A percentile compares a stretch with the other conserved stretches of the same genome.
phyloP scores from a whole-genome alignment of 202 grass and related monocot genomes.

The Eragrostis tef region DNA sequence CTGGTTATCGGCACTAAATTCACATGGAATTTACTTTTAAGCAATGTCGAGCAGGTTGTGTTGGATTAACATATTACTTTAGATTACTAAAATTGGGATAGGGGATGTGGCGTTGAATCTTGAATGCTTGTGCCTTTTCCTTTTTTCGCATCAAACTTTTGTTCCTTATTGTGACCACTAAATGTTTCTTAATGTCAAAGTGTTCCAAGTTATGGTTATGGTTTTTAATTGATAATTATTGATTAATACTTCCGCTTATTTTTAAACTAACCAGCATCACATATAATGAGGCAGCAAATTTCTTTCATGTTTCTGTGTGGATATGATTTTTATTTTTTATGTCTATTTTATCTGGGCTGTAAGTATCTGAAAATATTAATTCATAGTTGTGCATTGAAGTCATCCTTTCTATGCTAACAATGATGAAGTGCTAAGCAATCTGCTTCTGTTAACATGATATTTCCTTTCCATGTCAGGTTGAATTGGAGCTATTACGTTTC shows the following conservation, averaged over 20 bases:
- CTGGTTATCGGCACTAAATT: not conserved
- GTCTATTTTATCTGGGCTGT: not conserved
- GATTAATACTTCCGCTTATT: not conserved
- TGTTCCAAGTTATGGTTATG: not conserved
- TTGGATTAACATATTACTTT: constrained; percentile 16
- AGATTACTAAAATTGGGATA: not conserved
- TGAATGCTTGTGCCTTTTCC: not conserved
- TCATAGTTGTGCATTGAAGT: not conserved
- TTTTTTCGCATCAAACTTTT: not conserved
- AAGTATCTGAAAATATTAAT: not conserved
- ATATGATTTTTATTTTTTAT: not conserved
- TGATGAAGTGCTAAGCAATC: not conserved
- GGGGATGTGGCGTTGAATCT: not conserved
- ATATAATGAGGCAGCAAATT: not conserved
- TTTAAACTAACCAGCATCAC: not conserved
- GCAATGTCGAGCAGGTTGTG: not conserved
- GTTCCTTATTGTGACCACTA: not conserved
- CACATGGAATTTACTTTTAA: not conserved
- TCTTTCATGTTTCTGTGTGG: not conserved
- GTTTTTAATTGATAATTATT: not conserved
- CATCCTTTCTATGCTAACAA: not conserved
- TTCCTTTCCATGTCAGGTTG: constrained; percentile 55
- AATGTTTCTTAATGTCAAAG: not conserved
- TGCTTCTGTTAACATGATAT: constrained; percentile 37
- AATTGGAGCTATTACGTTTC: constrained; percentile 82